Base-by-base conservation (phyloP, 2,329 filamentous ascomycete genomes). In the Penicillium vulpinum region DNA sequence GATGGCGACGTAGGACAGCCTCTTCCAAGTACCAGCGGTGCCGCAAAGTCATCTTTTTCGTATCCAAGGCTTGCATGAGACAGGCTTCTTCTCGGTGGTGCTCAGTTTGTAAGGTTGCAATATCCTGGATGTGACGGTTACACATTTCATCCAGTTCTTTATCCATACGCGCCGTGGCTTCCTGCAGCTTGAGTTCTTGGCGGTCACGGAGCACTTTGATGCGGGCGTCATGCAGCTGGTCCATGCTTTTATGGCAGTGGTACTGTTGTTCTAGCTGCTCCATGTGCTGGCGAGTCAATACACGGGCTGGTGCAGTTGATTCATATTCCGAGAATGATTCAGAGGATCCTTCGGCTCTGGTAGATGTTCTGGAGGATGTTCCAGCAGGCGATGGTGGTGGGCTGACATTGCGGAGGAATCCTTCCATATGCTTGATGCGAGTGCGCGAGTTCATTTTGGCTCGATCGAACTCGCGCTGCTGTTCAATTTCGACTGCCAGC, bases 351-450 rank as follows among this genome's bases (percentile, higher is more conserved):
- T 61, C 59, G 15, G 54, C 24, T 29, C 43, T 51, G 33, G 21
- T 40, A 5, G 52, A 39, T 22, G 41, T 57, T 16, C 49, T 54
- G 39, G 26, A 18, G 5, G 52, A 39, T 22, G 41, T 57, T 11
- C 49, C 36, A 4, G 51, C 48, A 26, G 69, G 66, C 7, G 71
- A 72, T 21, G 65, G 59, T 10, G 73, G 74, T 13, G 73, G 73
- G 54, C 73, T 76, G 4, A 73, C 67, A 47, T 71, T 78, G 53
- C 66, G 72, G 53, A 78, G 75, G 62, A 78, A 80, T 22, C 74
- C 75, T 64, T 80, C 77, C 77, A 80, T 80, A 49, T 80, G 72
- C 51, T 77, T 77, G 48, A 80, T 77, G 48, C 77, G 75, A 10
- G 73, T 76, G 31, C 74, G 70, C 8, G 75, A 74, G 40, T 77